Evolutionary conservation across 2,329 filamentous ascomycete genomes (phyloP).

Genomic region (Aspergillus thermomutatus): DNA sequence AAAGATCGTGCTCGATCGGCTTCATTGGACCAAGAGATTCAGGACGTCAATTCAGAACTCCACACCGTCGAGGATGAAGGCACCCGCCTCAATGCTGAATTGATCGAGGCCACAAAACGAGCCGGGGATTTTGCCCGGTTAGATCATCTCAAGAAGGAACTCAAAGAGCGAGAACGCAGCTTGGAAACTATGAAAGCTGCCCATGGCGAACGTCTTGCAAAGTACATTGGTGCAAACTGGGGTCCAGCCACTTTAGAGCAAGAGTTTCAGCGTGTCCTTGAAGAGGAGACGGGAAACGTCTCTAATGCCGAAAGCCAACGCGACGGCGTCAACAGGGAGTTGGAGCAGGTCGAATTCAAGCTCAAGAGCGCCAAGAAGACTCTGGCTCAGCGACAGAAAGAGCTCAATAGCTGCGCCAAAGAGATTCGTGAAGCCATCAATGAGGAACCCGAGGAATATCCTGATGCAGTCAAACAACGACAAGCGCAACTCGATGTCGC

Average conservation of each 20-base stretch:
- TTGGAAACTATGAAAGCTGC: constrained; percentile 74
- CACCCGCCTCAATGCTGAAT: constrained; percentile 71
- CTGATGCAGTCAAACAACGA: constrained; percentile 50
- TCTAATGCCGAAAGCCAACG: constrained; percentile 66
- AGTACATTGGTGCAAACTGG: constrained; percentile 66
- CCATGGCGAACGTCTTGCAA: constrained; percentile 67
- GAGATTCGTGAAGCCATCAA: constrained; percentile 60
- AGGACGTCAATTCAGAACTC: constrained; percentile 62
- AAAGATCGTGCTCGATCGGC: constrained; percentile 62
- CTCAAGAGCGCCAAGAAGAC: constrained; percentile 64
- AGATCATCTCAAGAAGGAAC: constrained; percentile 76
- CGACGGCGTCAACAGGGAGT: constrained; percentile 67
- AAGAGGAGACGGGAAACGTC: constrained; percentile 56
- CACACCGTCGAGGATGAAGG: constrained; percentile 68
- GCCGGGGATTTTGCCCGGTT: constrained; percentile 81
- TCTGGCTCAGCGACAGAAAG: constrained; percentile 60
- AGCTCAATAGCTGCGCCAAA: constrained; percentile 60
- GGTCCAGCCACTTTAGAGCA: constrained; percentile 65
- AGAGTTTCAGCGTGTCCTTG: constrained; percentile 63
- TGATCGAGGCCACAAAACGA: constrained; percentile 76
- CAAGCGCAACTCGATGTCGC: constrained; percentile 51
- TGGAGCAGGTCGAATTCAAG: constrained; percentile 73
- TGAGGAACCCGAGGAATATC: constrained; percentile 49
- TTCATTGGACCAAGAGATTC: constrained; percentile 69
- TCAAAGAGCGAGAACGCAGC: constrained; percentile 68